phyloP scores from a whole-genome alignment of 768 basidiomycete genomes.

The Trametes gibbosa region DNA sequence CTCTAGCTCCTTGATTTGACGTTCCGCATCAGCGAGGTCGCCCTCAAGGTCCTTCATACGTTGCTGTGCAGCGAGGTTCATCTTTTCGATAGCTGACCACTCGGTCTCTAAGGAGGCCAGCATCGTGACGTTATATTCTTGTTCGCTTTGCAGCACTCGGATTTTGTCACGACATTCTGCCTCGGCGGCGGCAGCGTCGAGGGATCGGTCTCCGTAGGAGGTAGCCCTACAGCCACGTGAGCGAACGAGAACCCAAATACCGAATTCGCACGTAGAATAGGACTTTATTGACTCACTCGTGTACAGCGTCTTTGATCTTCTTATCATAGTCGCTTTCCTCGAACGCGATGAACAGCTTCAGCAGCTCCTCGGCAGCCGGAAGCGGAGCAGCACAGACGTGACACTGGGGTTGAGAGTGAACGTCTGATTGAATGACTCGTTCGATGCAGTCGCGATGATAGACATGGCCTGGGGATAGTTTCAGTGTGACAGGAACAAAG shows the following conservation, averaged over 20 bases:
- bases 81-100: background rate
- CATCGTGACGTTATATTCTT: background rate
- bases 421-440: background rate
- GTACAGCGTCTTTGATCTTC: background rate
- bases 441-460: background rate
- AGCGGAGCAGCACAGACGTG: background rate
- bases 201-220: background rate
- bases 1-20: background rate
- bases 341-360: background rate
- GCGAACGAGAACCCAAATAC: too few relatives aligned
- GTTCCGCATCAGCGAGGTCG: background rate
- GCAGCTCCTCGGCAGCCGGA: background rate
- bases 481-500: background rate
- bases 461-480: background rate
- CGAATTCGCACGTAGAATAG: too few relatives aligned
- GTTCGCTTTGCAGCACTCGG: background rate
- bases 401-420: background rate
- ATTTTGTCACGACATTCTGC: background rate
- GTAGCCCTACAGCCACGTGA: background rate
- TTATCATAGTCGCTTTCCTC: background rate
- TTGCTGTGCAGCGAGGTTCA: background rate
- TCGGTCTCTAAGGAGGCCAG: background rate
- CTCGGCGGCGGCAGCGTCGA: background rate
- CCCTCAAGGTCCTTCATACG: background rate
- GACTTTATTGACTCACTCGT: background rate